Evolutionary conservation across 176 grass and related monocot genomes (phyloP).

Genomic region (Pontederia crassipes): DNA sequence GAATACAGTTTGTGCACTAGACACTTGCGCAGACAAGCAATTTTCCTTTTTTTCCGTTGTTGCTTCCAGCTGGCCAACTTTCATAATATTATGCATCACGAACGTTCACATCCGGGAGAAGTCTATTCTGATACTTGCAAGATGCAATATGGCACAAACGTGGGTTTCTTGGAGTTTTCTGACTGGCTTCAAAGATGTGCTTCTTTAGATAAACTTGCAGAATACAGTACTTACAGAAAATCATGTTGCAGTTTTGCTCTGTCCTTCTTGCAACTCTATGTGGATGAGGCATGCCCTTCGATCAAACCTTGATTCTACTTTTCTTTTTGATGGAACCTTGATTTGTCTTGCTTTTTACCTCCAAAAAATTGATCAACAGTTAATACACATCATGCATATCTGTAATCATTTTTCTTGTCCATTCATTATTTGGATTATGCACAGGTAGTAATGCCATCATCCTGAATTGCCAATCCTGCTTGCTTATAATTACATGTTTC

Average conservation of each 20-base stretch:
- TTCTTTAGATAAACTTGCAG: conserved; percentile 31
- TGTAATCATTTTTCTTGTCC: neutral
- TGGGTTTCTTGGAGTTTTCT: conserved; percentile 57
- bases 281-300: conserved; percentile 67
- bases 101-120: conserved; percentile 38
- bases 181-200: conserved; percentile 55
- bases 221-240: conserved; percentile 20
- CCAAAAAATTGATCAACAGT: neutral
- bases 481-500: neutral
- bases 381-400: neutral
- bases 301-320: conserved; percentile 1
- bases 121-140: conserved; percentile 22
- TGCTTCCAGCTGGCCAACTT: conserved; percentile 45
- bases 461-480: conserved; percentile 9
- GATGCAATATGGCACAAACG: conserved; percentile 30
- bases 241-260: conserved; percentile 42
- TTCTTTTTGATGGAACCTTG: neutral
- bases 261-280: conserved; percentile 74
- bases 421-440: neutral
- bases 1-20: conserved; percentile 27
- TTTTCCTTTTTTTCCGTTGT: conserved; percentile 53
- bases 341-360: neutral
- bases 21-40: conserved; percentile 68
- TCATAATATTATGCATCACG: conserved; percentile 23
- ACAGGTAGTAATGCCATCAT: conserved; percentile 15